A percentile compares a stretch with the other conserved stretches of the same genome.
phyloP scores from a whole-genome alignment of 2,329 filamentous ascomycete species.

The Aspergillus sclerotialis region DNA sequence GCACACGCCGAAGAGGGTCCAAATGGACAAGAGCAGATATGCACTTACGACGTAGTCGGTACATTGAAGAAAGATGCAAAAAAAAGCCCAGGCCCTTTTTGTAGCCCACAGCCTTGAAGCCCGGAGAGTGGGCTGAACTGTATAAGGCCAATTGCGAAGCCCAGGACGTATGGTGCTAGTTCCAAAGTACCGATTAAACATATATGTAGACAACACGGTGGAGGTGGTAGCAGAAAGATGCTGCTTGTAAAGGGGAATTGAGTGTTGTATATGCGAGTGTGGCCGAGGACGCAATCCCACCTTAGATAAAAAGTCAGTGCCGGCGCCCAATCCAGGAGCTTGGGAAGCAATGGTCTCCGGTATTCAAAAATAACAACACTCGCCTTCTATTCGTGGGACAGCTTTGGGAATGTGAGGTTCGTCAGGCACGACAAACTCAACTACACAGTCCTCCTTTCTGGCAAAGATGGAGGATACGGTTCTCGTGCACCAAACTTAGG shows the following conservation, averaged over 20 bases:
- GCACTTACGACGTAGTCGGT: constrained; percentile 56
- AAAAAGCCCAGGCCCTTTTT: constrained; percentile 51
- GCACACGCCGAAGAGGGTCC: not conserved
- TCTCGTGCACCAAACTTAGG: constrained; percentile 48
- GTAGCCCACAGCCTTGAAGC: constrained; percentile 48
- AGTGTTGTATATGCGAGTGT: constrained; percentile 45
- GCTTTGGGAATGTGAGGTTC: constrained; percentile 85
- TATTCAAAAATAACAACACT: constrained; percentile 22
- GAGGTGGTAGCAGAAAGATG: constrained; percentile 62
- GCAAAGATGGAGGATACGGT: constrained; percentile 49
- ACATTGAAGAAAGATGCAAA: constrained; percentile 50
- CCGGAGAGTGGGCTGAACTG: constrained; percentile 56
- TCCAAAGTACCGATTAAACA: constrained; percentile 34
- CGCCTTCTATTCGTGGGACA: constrained; percentile 75
- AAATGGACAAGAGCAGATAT: constrained; percentile 45
- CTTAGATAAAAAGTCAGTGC: constrained; percentile 3
- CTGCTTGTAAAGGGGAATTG: constrained; percentile 49
- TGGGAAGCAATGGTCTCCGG: not conserved
- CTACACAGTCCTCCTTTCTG: constrained; percentile 54
- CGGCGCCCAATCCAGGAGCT: not conserved
- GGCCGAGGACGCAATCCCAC: constrained; percentile 17
- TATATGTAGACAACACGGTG: constrained; percentile 51
- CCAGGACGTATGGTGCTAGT: constrained; percentile 39
- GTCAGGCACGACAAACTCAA: constrained; percentile 72
- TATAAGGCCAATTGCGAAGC: constrained; percentile 46